phyloP scores from a whole-genome alignment of 768 basidiomycete genomes.

The Lactarius sanguifluus region DNA sequence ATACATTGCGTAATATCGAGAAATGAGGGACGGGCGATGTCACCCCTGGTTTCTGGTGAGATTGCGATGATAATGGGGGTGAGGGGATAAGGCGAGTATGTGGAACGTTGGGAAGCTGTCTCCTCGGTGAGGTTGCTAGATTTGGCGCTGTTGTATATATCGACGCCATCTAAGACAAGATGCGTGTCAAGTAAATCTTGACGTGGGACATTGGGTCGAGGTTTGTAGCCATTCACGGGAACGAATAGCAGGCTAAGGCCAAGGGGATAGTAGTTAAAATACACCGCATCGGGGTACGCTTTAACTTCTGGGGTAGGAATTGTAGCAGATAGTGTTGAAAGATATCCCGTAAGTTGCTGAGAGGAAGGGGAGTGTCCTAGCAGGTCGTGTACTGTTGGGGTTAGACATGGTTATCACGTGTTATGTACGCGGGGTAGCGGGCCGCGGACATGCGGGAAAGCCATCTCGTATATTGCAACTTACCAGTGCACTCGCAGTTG shows the following conservation, averaged over 20 bases:
- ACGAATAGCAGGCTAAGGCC: conserved; percentile 81
- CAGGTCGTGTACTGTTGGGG: conserved; percentile 36
- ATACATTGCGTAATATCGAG: conserved; percentile 50
- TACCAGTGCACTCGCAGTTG: no score
- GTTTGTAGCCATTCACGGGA: conserved; percentile 65
- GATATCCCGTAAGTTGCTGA: conserved; percentile 42
- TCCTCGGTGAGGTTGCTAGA: conserved; percentile 33
- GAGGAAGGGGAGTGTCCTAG: conserved; percentile 56
- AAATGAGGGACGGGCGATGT: conserved; percentile 38
- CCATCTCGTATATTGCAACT: background rate
- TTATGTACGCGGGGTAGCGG: background rate
- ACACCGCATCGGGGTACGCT: conserved; percentile 78
- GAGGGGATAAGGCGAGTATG: conserved; percentile 57
- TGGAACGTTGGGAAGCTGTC: conserved; percentile 41
- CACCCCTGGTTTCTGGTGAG: conserved; percentile 29
- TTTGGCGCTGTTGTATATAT: conserved; percentile 71
- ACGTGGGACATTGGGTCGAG: conserved; percentile 44
- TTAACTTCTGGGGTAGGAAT: conserved; percentile 61
- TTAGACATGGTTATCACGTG: conserved; percentile 10
- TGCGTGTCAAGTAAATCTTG: conserved; percentile 51
- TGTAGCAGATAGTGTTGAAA: conserved; percentile 37
- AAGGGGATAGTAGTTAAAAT: conserved; percentile 78
- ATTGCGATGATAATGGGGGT: conserved; percentile 54
- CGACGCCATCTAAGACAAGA: conserved; percentile 66
- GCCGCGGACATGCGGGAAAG: background rate